Evolutionary conservation across 2,329 filamentous ascomycete species (phyloP).

Genomic region (Fonsecaea nubica): DNA sequence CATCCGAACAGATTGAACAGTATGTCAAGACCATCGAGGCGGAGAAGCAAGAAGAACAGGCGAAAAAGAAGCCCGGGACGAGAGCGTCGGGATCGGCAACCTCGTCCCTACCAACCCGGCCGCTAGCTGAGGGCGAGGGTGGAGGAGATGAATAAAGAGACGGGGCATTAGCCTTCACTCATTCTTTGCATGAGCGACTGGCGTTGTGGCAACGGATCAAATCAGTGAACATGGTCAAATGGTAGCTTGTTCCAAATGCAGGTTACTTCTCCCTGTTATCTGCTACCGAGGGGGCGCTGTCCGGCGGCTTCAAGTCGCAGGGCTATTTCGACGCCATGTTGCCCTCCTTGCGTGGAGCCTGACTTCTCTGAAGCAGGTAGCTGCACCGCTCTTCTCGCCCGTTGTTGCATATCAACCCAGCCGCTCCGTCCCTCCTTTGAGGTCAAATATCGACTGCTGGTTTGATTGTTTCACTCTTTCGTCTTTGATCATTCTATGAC

Average conservation of each 20-base stretch:
- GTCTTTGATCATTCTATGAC: conserved; percentile 81
- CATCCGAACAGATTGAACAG: conserved; percentile 92
- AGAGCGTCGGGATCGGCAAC: conserved; percentile 50
- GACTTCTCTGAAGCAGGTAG: background rate
- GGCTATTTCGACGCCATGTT: background rate
- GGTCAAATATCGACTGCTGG: conserved; percentile 74
- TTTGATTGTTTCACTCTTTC: conserved; percentile 72
- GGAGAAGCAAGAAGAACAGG: conserved; percentile 98
- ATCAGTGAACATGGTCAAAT: conserved; percentile 17
- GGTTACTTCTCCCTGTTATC: conserved; percentile 5
- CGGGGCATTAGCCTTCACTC: conserved; percentile 8
- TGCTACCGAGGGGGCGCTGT: background rate
- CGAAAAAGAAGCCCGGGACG: conserved; percentile 86
- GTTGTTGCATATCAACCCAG: conserved; percentile 64
- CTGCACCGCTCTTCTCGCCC: background rate
- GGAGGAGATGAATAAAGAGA: conserved; percentile 29
- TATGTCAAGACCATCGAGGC: conserved; percentile 99
- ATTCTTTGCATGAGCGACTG: conserved; percentile 38
- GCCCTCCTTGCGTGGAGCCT: background rate
- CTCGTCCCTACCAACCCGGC: conserved; percentile 74
- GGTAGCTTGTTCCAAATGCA: background rate
- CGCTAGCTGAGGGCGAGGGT: conserved; percentile 52
- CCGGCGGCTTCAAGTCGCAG: background rate
- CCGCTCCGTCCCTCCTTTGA: conserved; percentile 75
- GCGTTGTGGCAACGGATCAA: conserved; percentile 33